Evolutionary conservation across 2,329 filamentous ascomycete genomes (phyloP).

Genomic region (Claviceps sp.): DNA sequence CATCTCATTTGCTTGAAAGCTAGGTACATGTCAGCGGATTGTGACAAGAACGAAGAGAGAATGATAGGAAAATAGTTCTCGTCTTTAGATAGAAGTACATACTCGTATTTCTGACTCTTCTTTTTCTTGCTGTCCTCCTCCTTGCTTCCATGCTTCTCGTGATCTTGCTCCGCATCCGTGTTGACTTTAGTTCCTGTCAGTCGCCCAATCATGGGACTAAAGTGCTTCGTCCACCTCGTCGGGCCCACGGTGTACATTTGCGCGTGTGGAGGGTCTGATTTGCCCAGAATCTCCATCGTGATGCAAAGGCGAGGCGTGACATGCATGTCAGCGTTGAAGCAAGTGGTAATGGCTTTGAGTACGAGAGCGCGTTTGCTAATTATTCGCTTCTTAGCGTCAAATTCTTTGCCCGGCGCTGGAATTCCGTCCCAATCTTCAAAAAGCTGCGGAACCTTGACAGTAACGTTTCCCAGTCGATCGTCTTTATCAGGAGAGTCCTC

Average conservation of each 20-base stretch:
- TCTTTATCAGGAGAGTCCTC: conserved; percentile 80
- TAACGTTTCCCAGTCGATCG: conserved; percentile 78
- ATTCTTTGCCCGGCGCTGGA: conserved; percentile 42
- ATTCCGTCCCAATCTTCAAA: conserved; percentile 56
- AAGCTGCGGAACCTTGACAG: conserved; percentile 48
- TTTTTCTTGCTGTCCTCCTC: conserved; percentile 27
- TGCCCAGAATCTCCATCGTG: conserved; percentile 66
- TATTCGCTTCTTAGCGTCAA: conserved; percentile 66
- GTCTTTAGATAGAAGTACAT: conserved; percentile 7
- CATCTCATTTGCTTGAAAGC: conserved; percentile 87
- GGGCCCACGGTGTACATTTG: conserved; percentile 72
- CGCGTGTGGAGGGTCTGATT: conserved; percentile 53
- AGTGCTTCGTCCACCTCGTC: conserved; percentile 65
- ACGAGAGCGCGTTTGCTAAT: conserved; percentile 80
- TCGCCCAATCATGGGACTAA: conserved; percentile 76
- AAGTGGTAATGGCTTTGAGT: conserved; percentile 52
- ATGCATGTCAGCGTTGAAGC: conserved; percentile 46
- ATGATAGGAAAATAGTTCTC: no score
- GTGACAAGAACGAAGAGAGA: background rate
- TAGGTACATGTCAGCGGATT: conserved; percentile 20
- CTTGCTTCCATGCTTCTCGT: conserved; percentile 6
- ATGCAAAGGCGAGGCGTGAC: conserved; percentile 59
- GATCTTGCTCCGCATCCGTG: conserved; percentile 39
- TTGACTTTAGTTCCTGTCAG: conserved; percentile 60
- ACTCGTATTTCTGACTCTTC: conserved; percentile 64